Base-by-base conservation (phyloP, 106 monocot genomes). In the Dendrobium huoshanense region DNA sequence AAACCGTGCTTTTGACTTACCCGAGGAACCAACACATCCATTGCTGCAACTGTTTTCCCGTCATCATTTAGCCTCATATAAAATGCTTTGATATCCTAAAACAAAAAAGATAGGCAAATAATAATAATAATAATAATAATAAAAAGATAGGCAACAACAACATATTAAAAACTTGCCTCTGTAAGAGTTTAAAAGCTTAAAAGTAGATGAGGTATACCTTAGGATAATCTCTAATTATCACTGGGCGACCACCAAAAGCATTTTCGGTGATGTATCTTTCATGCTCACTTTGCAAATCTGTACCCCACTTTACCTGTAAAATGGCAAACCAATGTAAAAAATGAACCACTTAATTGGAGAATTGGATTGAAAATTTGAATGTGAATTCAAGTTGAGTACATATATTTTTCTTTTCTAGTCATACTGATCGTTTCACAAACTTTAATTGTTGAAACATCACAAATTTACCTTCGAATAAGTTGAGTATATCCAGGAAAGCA, bases 251-350 rank as follows among this genome's bases (percentile, higher is more conserved):
- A 85, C 81, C 85, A 86, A 94, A 94, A 79, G 76, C 90, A 79
- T 89, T 81, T 87, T 97, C 96, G 73, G 92, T 97, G 77, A 97
- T 92, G 83, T 94, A 97, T 80, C 94, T 78, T 80, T 97, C 96
- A 90, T 97, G 96, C 84, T 97, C 96, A 85, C 96, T 97, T 90
- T 97, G 96, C 89, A 97, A 83, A 84, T 97, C 96, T 82, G 84
- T 77, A 73, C 96, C 96, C 96, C 96, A 97, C 64, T 94, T 92
- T 59, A 97, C 96, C 96, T 97, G 80, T 45, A 43, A 80, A 84
- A 80, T 76, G 54, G 65, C 76, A 37, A 78, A 55, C 55, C 29
- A 73, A 72, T 19, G 31, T 72, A 55, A 83, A 43, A 17, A 4
- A 42, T 43, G 74, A n/a, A 70, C 70, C 70, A 37, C 59, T 70